Evolutionary conservation across 2,329 filamentous ascomycete genomes (phyloP).

Genomic region (Ambrosiella xylebori): DNA sequence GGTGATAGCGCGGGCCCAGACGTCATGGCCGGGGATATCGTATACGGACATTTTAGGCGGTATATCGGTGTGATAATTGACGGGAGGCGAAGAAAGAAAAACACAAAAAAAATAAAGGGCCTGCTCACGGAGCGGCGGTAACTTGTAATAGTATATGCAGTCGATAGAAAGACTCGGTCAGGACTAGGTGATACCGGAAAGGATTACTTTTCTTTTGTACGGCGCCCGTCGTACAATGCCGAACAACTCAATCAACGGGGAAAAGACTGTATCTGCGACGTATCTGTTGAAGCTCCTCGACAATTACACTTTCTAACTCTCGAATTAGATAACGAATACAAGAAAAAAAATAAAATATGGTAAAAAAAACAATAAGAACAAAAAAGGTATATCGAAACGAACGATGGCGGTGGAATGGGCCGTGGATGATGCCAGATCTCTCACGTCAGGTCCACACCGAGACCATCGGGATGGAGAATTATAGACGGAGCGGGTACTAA

Average conservation of each 20-base stretch:
- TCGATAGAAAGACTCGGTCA: too few species aligned
- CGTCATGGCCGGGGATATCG: not conserved
- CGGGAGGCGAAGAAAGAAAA: not conserved
- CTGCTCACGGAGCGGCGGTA: slow-evolving; percentile 3
- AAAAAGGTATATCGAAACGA: not conserved
- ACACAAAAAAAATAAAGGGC: not conserved
- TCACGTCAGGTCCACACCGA: slow-evolving; percentile 9
- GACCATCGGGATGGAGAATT: not conserved
- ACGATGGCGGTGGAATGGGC: not conserved
- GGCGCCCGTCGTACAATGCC: too few species aligned
- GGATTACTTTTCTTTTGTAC: too few species aligned
- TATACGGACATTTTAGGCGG: slow-evolving; percentile 6
- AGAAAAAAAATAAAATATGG: slow-evolving; percentile 6
- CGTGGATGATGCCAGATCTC: slow-evolving; percentile 11
- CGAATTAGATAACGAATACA: not conserved
- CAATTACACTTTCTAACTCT: too few species aligned
- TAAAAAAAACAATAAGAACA: slow-evolving; percentile 4
- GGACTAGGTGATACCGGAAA: not conserved
- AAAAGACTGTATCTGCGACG: too few species aligned
- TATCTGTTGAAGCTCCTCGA: too few species aligned
- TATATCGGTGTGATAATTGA: not conserved
- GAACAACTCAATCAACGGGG: too few species aligned
- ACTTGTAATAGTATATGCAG: not conserved
- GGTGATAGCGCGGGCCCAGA: slow-evolving; percentile 7
- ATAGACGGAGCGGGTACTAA: not conserved